Evolutionary conservation across 1,139 yeast species (phyloP), one percentile per base, ranked within the genome.

Genomic region (Kurtzmaniella quercitrusa): DNA sequence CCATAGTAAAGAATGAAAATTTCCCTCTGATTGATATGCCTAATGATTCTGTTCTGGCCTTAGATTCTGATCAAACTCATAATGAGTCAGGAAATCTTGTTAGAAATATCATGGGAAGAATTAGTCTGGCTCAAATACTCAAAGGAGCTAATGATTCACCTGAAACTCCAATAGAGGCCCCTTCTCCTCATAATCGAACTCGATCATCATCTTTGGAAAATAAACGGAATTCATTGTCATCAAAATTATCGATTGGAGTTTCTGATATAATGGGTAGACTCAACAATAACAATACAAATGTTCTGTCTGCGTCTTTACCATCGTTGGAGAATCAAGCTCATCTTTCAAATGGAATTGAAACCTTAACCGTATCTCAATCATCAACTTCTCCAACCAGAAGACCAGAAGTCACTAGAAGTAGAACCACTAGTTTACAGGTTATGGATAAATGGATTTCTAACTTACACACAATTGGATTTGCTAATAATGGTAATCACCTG

Each of bases 371-470:
- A 9, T 33, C 44, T 8, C 46, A 41, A 23, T 44, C 46, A 23
- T 43, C 34, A 46, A 48, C 15, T 39, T 45, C 25, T 33, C 44
- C 43, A 42, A 14, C n/a, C 17, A 50, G 58, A 46, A 47, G 65
- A 40, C 65, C 69, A 1, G 69, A 66, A 17, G 57, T 57, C 43
- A 41, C 45, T n/a, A 52, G 73, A 39, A 58, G 60, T 39, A 58
- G 75, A 46, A 64, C 74, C 9, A 55, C 74, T 27, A 69, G 75
- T 48, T 52, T 70, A 34, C 77, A 71, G 50, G 60, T 70, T 27
- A 68, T 72, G 73, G 77, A 72, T 47, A 68, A 65, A 48, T 72
- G 75, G 75, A 67, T 72, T 48, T 66, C 60, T 46, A 70, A 68
- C 47, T 52, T 70, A 9, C 51, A 57, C 27, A 41, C 34, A 47